phyloP scores from a whole-genome alignment of 495 filamentous ascomycete genomes.

The Penicillium manginii region DNA sequence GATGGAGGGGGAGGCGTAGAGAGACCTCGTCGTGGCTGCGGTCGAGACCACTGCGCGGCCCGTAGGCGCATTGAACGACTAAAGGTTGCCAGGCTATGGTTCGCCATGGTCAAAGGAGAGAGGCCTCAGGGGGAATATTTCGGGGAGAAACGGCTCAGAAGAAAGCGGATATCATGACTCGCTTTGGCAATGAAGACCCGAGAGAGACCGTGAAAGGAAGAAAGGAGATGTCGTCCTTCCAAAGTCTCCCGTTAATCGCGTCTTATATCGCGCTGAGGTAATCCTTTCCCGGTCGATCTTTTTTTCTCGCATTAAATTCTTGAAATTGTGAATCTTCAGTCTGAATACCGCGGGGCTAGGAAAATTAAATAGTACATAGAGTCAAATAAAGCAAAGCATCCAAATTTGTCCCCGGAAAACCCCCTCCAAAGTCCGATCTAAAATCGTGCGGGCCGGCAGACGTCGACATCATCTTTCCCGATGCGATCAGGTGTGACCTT shows the following conservation, averaged over 20 bases:
- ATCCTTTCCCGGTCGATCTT: conserved; percentile 18
- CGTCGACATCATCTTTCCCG: conserved; percentile 25
- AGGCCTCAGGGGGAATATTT: not conserved
- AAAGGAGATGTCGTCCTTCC: conserved; percentile 1
- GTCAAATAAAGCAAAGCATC: not conserved
- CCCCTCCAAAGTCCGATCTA: not conserved
- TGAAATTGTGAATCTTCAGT: not conserved
- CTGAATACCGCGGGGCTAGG: not conserved
- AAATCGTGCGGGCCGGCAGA: conserved; percentile 17
- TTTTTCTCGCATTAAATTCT: conserved; percentile 1
- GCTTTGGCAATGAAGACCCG: conserved; percentile 18
- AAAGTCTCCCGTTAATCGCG: conserved; percentile 8
- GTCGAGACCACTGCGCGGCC: conserved; percentile 10
- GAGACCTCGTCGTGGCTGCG: conserved; percentile 24
- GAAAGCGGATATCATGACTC: conserved; percentile 13
- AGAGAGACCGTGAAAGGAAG: not conserved
- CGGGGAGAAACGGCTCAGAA: conserved; percentile 9
- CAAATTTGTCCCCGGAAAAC: not conserved
- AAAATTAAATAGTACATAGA: not conserved
- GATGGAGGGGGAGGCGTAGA: conserved; percentile 32
- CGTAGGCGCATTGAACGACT: conserved; percentile 23
- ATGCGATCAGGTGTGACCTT: conserved; percentile 14
- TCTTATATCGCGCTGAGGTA: conserved; percentile 26
- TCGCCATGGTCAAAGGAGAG: conserved; percentile 13
- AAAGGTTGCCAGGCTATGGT: conserved; percentile 17